Evolutionary conservation across 805 yeast genomes (phyloP).

Genomic region (Candida jianshihensis): DNA sequence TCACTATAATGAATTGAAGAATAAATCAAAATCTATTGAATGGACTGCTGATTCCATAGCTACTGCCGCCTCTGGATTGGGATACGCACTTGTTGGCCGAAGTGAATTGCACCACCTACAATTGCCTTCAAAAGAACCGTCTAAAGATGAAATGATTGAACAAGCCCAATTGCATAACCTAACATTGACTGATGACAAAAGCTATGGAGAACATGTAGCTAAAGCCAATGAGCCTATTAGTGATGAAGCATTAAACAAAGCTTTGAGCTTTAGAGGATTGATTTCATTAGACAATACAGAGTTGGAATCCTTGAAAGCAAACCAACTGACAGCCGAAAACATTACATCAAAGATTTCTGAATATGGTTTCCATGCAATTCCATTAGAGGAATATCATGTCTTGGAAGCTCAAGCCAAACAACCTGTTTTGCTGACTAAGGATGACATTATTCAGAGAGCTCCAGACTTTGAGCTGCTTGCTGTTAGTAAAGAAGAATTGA

Average conservation of each 20-base stretch:
- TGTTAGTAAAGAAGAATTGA: constrained; percentile 28
- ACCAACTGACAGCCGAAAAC: constrained; percentile 1
- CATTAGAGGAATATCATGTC: too few relatives aligned
- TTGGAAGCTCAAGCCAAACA: too few relatives aligned
- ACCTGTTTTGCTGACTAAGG: constrained; percentile 1
- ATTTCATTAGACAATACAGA: constrained; percentile 1
- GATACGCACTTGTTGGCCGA: too few relatives aligned
- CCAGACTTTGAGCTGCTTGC: constrained; percentile 27
- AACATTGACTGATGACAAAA: constrained; percentile 11
- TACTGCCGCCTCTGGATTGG: too few relatives aligned
- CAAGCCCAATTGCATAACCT: constrained; percentile 10
- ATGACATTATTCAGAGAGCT: constrained; percentile 20
- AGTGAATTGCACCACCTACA: too few relatives aligned
- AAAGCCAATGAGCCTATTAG: constrained; percentile 19
- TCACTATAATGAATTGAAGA: constrained; percentile 23
- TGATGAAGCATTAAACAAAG: constrained; percentile 22
- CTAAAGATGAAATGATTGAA: neutral
- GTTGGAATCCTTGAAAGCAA: constrained; percentile 2
- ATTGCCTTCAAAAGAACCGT: too few relatives aligned
- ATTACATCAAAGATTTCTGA: constrained; percentile 21
- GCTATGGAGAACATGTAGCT: constrained; percentile 4
- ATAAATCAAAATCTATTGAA: neutral
- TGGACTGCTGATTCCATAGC: too few relatives aligned
- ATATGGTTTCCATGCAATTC: constrained; percentile 28
- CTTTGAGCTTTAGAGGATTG: neutral